A percentile compares a stretch with the other conserved stretches of the same genome.
Evolutionary conservation across 305 asterid species (phyloP).

Genomic region (Fraxinus sp.): DNA sequence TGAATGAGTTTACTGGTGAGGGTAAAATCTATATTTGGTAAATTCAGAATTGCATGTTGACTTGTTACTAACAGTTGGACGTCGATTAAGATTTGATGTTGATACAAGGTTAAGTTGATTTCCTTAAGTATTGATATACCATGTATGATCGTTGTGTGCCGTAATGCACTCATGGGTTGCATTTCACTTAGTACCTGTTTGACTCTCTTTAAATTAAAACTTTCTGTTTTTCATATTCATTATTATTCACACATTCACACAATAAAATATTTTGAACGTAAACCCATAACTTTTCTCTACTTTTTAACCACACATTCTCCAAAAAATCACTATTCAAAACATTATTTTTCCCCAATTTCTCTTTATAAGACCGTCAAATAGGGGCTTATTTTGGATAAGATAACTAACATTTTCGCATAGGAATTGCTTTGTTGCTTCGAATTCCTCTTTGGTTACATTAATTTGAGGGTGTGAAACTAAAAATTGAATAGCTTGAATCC

Average conservation of each 20-base stretch:
- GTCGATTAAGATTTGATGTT: not conserved
- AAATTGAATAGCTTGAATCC: not conserved
- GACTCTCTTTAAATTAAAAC: too few species aligned
- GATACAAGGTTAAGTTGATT: not conserved
- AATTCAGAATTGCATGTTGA: not conserved
- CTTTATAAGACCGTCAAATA: too few species aligned
- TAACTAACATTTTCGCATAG: not conserved
- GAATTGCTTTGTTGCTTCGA: not conserved
- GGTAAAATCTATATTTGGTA: not conserved
- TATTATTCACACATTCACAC: too few species aligned
- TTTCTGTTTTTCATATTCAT: too few species aligned
- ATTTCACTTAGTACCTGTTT: not conserved
- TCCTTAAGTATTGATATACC: not conserved
- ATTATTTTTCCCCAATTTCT: too few species aligned
- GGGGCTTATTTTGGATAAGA: not conserved
- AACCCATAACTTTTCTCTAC: too few species aligned
- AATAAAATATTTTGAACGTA: too few species aligned
- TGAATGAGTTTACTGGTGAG: not conserved
- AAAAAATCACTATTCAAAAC: too few species aligned
- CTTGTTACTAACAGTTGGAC: not conserved
- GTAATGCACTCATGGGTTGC: not conserved
- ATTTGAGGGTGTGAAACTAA: not conserved
- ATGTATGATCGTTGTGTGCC: not conserved
- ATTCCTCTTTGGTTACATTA: not conserved
- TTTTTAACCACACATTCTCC: too few species aligned